phyloP scores from a whole-genome alignment of 192 early-diverging fungal species.

The Backusella mclennaniae region DNA sequence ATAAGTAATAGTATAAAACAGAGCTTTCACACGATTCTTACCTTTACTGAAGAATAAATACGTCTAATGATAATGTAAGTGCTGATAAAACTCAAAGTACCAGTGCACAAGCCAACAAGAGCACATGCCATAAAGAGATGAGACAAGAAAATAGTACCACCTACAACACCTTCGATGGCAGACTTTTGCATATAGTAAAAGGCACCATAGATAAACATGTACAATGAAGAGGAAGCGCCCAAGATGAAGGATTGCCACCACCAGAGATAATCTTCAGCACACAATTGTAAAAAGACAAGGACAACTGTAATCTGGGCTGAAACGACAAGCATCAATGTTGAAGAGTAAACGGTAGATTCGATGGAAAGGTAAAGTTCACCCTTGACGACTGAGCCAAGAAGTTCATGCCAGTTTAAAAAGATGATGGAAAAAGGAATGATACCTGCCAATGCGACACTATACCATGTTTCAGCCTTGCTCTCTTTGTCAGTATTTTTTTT shows the following conservation, averaged over 20 bases:
- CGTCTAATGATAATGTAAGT: conserved; percentile 69
- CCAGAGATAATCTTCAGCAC: conserved; percentile 76
- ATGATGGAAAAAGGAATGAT: conserved; percentile 62
- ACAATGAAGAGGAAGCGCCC: conserved; percentile 41
- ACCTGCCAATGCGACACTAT: conserved; percentile 43
- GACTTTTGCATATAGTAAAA: conserved; percentile 64
- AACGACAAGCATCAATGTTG: conserved; percentile 53
- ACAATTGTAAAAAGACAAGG: conserved; percentile 68
- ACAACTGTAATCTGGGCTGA: conserved; percentile 65
- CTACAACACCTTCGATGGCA: conserved; percentile 59
- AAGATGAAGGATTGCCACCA: conserved; percentile 93
- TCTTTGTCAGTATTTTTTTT: background rate
- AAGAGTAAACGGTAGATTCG: conserved; percentile 63
- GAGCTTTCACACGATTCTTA: conserved; percentile 32
- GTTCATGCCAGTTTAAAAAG: conserved; percentile 72
- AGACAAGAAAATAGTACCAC: conserved; percentile 75
- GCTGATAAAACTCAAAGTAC: conserved; percentile 77
- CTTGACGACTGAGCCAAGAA: conserved; percentile 56
- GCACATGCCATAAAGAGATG: conserved; percentile 65
- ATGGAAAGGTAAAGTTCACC: conserved; percentile 4
- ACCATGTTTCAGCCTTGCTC: background rate
- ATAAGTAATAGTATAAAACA: background rate
- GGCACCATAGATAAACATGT: conserved; percentile 53
- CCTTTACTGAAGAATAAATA: conserved; percentile 79
- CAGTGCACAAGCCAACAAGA: conserved; percentile 65